Conservation (phyloP, 208 protist species). For the Leptomonas pyrrhocoris region DNA sequence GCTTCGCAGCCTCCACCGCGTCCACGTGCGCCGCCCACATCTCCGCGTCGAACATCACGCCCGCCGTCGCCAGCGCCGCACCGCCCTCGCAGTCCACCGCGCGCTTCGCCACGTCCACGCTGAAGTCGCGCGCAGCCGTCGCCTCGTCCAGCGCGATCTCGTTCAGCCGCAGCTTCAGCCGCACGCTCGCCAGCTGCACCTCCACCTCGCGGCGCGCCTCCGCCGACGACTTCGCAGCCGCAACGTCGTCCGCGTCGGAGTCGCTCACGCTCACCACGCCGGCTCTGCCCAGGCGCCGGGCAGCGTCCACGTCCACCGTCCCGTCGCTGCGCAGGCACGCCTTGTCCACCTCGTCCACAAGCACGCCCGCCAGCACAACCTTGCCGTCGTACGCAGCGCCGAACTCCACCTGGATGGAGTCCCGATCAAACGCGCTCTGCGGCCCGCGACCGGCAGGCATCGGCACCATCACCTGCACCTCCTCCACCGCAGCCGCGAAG, state of each 20-base stretch:
- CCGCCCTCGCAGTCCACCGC: constrained; percentile 9
- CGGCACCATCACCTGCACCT: constrained; percentile 39
- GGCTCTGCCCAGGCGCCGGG: neutral
- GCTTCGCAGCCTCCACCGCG: constrained; percentile 15
- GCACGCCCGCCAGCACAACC: constrained; percentile 23
- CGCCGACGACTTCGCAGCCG: constrained; percentile 6
- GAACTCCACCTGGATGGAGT: constrained; percentile 37
- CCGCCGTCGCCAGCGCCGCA: constrained; percentile 2
- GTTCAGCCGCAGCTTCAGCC: constrained; percentile 23
- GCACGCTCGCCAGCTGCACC: constrained; percentile 22
- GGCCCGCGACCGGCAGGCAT: constrained; percentile 6
- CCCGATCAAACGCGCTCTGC: constrained; percentile 18
- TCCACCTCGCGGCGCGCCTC: constrained; percentile 15
- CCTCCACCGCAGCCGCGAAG: constrained; percentile 21
- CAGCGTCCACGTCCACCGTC: constrained; percentile 24
- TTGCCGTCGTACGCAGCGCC: constrained; percentile 25
- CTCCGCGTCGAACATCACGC: constrained; percentile 14
- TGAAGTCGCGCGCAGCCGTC: constrained; percentile 16
- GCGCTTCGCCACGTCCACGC: neutral
- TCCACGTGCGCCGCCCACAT: constrained; percentile 29
- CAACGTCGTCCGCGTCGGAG: constrained; percentile 17
- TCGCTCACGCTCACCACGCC: constrained; percentile 25
- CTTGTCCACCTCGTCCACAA: constrained; percentile 25
- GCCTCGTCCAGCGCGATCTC: constrained; percentile 23
- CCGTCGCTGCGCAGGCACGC: constrained; percentile 30